Base-by-base conservation (phyloP, 768 basidiomycete genomes). In the Polyporus arcularius region DNA sequence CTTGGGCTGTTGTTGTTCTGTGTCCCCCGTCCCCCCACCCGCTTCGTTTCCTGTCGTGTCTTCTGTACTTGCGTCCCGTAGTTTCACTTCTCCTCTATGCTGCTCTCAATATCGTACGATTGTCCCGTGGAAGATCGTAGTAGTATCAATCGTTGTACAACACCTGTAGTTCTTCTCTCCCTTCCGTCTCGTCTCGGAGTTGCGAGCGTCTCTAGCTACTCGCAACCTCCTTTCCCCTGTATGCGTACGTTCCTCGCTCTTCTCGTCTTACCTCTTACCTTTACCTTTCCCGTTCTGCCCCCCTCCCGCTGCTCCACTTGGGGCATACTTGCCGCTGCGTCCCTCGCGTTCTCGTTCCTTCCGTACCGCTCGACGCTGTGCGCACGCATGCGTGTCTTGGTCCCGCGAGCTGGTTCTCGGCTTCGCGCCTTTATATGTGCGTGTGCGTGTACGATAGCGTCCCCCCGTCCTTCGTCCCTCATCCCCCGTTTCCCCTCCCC, bases 321-420 rank as follows among this genome's bases (percentile, higher is more conserved):
- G n/a, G n/a, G 46, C 2, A 47, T 47, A 3, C 46, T n/a, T 18
- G 35, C 43, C 43, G 43, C 7, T 45, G 21, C 46, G 21, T 47
- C 28, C 21, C 28, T 10, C 21, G 8, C 46, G 18, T 6, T 10
- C 6, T 26, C 21, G 46, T 48, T 5, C 21, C n/a, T 18, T 5
- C 5, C 2, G 5, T 26, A 1, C 21, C 46, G 21, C 46, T 14
- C 16, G 21, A 48, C 41, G 31, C 48, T 52, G 58, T 49, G 49
- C 35, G 41, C 46, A 61, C 55, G 55, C 56, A 49, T 61, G 55
- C 56, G 49, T 43, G 55, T 16, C 18, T 56, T 56, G 60, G 60
- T 51, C 56, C 26, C 50, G 32, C 55, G 60, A 56, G 60, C 60
- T 56, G 55, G 60, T 56, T 50, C 60, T 61, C 54, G 60, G 53